These are phyloP conservation scores for Pichia sp. DNA, from an alignment of 1,139 yeast species.

Conservation along the genomic window DNA sequence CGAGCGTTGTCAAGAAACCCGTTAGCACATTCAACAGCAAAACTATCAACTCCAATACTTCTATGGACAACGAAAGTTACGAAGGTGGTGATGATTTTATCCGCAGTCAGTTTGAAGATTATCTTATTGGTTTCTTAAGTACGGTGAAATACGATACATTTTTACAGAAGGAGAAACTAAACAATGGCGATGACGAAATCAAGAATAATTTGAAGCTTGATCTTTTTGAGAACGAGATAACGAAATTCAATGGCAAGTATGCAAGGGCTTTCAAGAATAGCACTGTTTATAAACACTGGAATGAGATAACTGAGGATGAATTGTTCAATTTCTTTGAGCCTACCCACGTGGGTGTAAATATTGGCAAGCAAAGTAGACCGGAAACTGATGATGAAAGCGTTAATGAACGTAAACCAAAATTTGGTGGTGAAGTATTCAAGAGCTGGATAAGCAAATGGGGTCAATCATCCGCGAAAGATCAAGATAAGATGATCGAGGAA, in stretches of 20 bases:
- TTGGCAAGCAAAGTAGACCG: no score
- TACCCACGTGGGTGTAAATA: constrained; percentile 37
- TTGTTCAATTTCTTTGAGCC: constrained; percentile 85
- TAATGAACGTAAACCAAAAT: no score
- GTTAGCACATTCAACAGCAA: no score
- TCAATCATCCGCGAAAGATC: not conserved
- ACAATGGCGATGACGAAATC: constrained; percentile 14
- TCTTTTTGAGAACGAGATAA: constrained; percentile 34
- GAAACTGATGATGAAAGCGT: no score
- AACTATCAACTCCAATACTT: constrained; percentile 39
- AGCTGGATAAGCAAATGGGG: not conserved
- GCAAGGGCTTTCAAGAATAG: constrained; percentile 59
- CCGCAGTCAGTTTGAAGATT: constrained; percentile 84
- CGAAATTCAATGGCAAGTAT: constrained; percentile 49
- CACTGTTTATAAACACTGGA: constrained; percentile 64
- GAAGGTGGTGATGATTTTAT: constrained; percentile 87
- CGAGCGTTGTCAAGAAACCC: no score
- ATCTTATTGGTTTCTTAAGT: constrained; percentile 67
- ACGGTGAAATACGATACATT: constrained; percentile 66
- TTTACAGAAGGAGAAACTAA: constrained; percentile 31
- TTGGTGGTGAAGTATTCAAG: not conserved
- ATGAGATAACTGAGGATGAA: constrained; percentile 73
- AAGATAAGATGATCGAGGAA: no score
- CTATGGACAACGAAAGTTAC: constrained; percentile 40
- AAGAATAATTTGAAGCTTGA: constrained; percentile 12